Conservation (phyloP, 768 basidiomycete species). For the Auricularia sp. region DNA sequence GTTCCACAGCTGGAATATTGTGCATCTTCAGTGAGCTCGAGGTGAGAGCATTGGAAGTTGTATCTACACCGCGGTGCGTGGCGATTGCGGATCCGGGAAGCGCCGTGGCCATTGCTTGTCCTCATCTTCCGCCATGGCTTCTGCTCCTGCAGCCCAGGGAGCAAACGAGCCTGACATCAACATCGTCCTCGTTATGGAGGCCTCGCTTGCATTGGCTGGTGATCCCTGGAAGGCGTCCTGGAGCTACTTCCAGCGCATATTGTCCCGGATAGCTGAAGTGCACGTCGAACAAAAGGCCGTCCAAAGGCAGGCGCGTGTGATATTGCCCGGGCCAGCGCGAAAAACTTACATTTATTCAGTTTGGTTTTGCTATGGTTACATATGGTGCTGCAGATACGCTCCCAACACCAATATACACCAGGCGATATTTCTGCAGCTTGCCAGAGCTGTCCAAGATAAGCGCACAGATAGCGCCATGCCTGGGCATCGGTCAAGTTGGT, state of each 20-base stretch:
- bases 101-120: too few relatives aligned
- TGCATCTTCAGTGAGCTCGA: too few relatives aligned
- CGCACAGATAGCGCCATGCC: background rate
- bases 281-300: background rate
- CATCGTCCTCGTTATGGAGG: background rate
- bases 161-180: background rate
- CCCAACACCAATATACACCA: slow-evolving; percentile 47
- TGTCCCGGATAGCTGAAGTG: background rate
- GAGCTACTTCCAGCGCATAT: background rate
- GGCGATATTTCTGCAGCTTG: slow-evolving; percentile 41
- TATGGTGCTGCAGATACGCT: slow-evolving; percentile 52
- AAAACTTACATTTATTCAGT: slow-evolving; percentile 15
- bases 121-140: too few relatives aligned
- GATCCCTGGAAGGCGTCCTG: background rate
- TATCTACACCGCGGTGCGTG: too few relatives aligned
- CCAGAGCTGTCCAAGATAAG: background rate
- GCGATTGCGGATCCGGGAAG: too few relatives aligned
- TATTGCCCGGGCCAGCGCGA: background rate
- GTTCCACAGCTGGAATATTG: too few relatives aligned
- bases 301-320: background rate
- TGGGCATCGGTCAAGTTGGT: slow-evolving; percentile 50
- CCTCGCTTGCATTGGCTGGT: background rate
- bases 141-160: too few relatives aligned
- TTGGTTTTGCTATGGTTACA: slow-evolving; percentile 44
- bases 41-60: too few relatives aligned